Evolutionary conservation across 345 rosid genomes (phyloP).

Genomic region (Turnera subulata): DNA sequence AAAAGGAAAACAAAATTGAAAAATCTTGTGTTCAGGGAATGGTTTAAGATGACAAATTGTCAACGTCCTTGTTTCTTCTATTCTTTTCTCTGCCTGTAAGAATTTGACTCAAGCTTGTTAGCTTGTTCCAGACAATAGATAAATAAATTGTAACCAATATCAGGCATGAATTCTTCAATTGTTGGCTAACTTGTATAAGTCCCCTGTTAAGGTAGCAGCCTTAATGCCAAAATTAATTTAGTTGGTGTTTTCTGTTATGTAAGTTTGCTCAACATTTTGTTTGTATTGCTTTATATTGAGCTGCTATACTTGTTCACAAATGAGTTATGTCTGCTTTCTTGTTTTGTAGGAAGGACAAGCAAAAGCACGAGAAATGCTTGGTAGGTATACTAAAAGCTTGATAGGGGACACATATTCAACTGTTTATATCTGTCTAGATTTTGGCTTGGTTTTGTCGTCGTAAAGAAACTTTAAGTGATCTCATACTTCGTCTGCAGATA

Average conservation of each 20-base stretch:
- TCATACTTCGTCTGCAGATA: conserved; percentile 45
- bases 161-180: too few relatives aligned
- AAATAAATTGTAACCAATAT: too few relatives aligned
- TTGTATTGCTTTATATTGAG: not conserved
- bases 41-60: too few relatives aligned
- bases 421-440: not conserved
- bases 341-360: conserved; percentile 63
- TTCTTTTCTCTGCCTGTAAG: not conserved
- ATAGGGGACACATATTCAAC: conserved; percentile 2
- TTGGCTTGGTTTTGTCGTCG: conserved; percentile 4
- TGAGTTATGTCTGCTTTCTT: conserved; percentile 13
- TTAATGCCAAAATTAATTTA: too few relatives aligned
- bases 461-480: conserved; percentile 16
- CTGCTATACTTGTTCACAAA: not conserved
- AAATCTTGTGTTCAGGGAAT: not conserved
- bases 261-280: too few relatives aligned
- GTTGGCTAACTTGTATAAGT: too few relatives aligned
- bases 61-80: not conserved
- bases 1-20: too few relatives aligned
- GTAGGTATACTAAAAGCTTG: conserved; percentile 30
- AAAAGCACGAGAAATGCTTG: conserved; percentile 74
- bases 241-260: too few relatives aligned
- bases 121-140: not conserved
- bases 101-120: not conserved
- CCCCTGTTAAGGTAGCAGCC: too few relatives aligned